Evolutionary conservation across 192 early-diverging fungal species (phyloP), one percentile per base, ranked within the genome.

Genomic region (Mortierella hygrophila): DNA sequence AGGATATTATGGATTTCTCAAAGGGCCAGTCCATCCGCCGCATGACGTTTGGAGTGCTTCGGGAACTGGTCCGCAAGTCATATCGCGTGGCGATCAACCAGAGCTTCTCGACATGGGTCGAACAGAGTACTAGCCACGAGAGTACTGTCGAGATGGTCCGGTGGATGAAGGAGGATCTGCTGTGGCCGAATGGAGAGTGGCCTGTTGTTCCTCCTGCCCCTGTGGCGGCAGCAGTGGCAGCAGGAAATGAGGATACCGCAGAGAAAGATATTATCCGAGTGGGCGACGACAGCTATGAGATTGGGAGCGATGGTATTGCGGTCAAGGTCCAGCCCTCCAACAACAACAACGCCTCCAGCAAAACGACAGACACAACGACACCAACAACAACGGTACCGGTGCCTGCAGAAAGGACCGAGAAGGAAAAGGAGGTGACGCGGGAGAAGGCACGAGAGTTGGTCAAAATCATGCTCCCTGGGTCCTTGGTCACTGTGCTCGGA

Each of bases 1-100:
- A 86, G 47, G 84, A 86, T 13, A 81, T 86, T 79, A 86, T 86
- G 84, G 84, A 86, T 29, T 86, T 86, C 26, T 86, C 84, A 37
- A 86, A 86, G 47, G 75, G 84, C n/a, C 84, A 86, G 65, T 86
- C 84, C n/a, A 86, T 86, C 49, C 84, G 84, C 4, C 75, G 84
- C 1, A 86, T 86, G 84, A 78, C 84, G 3, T 86, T 86, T 78
- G 84, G 84, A 7, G 49, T 86, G 63, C 76, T 86, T 8, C 74
- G 79, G 23, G 84, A 81, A 41, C 63, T 86, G 37, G 84, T 86
- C n/a, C 84, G 84, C 49, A 86, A 86, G 29, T 86, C 84, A 9
- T 86, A 86, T 68, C 75, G 84, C 3, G 79, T 72, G 0, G 84
- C 84, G 20, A 86, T 86, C 72, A 86, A 86, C 68, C 71, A 86